Evolutionary conservation across 2,329 filamentous ascomycete species (phyloP), one percentile per base, ranked within the genome.

Genomic region (Colletotrichum ledebouriae): DNA sequence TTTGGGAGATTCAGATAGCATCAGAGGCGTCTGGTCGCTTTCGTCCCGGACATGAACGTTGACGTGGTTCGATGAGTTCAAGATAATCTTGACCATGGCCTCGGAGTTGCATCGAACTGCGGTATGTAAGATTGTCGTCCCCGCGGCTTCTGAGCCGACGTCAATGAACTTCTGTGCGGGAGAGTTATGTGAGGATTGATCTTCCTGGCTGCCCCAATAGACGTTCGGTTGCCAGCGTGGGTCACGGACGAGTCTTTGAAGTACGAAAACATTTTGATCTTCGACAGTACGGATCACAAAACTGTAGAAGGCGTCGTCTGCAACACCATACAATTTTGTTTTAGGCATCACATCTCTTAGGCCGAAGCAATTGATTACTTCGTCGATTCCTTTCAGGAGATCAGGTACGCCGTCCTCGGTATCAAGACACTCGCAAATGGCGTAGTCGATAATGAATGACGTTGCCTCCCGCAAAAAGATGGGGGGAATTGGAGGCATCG

Each of bases 11-110:
- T 81, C 79, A 11, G 72, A 72, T 0, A 78, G 63, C 75, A 81
- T 76, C 3, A 82, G 58, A 1, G 80, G 79, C 2, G 80, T 81
- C 20, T 77, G 76, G 0, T 76, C 76, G 0, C 69, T 59, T 1
- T 62, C 50, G 20, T 81, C 78, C 1, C 68, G 68, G 0, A 73
- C 71, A 7, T 73, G 71, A 5, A 81, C 59, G 37, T 80, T 69
- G 9, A 80, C 56, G 29, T 78, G 71, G 7, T 76, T 73, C 1
- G 74, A 74, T 3, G 72, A 71, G 2, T 68, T 53, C 39, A 77
- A 65, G 2, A 82, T 73, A 2, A 74, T 41, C 2, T 75, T 70
- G 9, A 80, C 73, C 10, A 77, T 71, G 3, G 73, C 71, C 4
- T 72, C 17, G 2, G 73, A 13, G 37, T 68, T 46, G 6, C 34